A percentile compares a stretch with the other conserved stretches of the same genome.
These are phyloP conservation scores for Ustilago lituana DNA, from an alignment of 1,284 basidiomycete genomes.

Conservation along the genomic window DNA sequence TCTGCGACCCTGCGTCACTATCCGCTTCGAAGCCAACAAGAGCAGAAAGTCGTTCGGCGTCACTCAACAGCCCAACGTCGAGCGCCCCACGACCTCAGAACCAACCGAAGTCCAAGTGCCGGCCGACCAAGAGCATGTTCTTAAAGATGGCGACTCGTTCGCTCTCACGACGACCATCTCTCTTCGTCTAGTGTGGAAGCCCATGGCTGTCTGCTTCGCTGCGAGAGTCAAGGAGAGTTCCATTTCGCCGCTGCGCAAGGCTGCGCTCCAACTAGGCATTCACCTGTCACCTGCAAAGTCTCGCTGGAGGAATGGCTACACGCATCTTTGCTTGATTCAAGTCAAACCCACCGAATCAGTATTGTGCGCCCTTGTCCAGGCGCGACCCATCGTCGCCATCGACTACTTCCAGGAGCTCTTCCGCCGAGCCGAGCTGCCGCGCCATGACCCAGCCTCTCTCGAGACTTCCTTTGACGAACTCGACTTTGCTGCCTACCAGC, in stretches of 20 bases:
- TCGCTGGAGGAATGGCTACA: constrained; percentile 38
- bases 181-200: constrained; percentile 40
- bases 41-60: constrained; percentile 40
- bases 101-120: constrained; percentile 27
- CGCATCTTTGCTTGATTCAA: constrained; percentile 42
- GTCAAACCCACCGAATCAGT: constrained; percentile 47
- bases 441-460: constrained; percentile 37
- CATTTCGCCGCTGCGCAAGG: constrained; percentile 21
- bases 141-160: constrained; percentile 35
- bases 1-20: constrained; percentile 39
- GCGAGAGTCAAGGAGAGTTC: constrained; percentile 30
- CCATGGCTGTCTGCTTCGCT: constrained; percentile 41
- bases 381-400: constrained; percentile 34
- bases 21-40: constrained; percentile 51
- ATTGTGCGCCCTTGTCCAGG: constrained; percentile 35
- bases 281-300: constrained; percentile 43
- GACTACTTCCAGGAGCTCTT: constrained; percentile 48
- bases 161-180: constrained; percentile 47
- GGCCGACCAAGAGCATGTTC: constrained; percentile 22
- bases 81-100: constrained; percentile 6
- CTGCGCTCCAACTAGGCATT: constrained; percentile 27
- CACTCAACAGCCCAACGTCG: constrained; percentile 3
- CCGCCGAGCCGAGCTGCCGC: constrained; percentile 29
- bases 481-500: constrained; percentile 26
- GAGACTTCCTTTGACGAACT: constrained; percentile 40